Percentiles rank a stretch among this genome's conserved stretches.
phyloP scores from a whole-genome alignment of 2,329 filamentous ascomycete genomes.

The Ophiostoma fasciatum region DNA sequence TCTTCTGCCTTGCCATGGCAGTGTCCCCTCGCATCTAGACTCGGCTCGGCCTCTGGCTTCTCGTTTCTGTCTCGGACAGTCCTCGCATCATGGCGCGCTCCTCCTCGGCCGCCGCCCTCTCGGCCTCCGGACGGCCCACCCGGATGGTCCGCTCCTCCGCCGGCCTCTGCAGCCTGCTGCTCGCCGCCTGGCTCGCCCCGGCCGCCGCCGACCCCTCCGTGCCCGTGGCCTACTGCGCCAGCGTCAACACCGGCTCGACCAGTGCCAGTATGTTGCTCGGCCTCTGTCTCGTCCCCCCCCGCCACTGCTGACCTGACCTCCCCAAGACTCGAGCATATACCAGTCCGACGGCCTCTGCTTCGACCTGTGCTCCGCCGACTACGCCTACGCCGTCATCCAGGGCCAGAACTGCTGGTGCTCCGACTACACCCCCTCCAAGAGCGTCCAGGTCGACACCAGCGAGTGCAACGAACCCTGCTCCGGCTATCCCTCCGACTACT shows the following conservation, averaged over 20 bases:
- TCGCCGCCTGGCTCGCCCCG: conserved; percentile 11
- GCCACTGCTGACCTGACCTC: conserved; percentile 1
- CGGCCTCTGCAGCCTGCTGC: conserved; percentile 7
- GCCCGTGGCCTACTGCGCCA: conserved; percentile 29
- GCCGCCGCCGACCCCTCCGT: conserved; percentile 17
- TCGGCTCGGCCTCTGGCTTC: background rate
- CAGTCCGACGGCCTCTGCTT: conserved; percentile 59
- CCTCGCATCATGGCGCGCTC: too few relatives aligned
- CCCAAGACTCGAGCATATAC: conserved; percentile 37
- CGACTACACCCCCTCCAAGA: conserved; percentile 43
- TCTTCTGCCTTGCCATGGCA: conserved; percentile 5
- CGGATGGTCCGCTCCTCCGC: background rate
- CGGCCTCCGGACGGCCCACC: too few relatives aligned
- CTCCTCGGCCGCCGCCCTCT: too few relatives aligned
- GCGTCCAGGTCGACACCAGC: conserved; percentile 22
- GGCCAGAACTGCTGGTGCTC: conserved; percentile 59
- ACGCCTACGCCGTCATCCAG: conserved; percentile 55
- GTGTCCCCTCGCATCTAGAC: conserved; percentile 4
- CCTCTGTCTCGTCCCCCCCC: background rate
- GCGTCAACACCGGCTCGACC: conserved; percentile 28
- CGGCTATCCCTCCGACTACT: conserved; percentile 51
- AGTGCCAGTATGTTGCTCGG: conserved; percentile 23
- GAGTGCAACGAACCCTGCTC: conserved; percentile 48
- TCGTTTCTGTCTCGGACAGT: background rate
- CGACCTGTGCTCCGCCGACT: conserved; percentile 38